Percentiles rank a stretch among this genome's conserved stretches.
phyloP scores from a whole-genome alignment of 345 rosid genomes.

The Pistacia atlantica region DNA sequence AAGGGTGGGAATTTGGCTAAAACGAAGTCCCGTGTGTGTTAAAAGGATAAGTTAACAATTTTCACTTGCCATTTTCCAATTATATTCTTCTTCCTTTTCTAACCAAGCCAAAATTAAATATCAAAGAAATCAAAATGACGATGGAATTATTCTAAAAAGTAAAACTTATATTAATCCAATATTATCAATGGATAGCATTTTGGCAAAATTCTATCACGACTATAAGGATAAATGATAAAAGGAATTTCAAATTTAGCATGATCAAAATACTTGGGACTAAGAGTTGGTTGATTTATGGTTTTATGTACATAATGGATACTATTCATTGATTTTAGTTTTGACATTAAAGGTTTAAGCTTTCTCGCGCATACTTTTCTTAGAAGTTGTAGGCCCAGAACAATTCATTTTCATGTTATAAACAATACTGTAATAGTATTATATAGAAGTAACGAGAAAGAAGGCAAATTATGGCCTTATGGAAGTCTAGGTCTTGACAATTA shows the following conservation, averaged over 20 bases:
- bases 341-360: not conserved
- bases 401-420: not conserved
- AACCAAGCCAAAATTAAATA: slow-evolving; percentile 2
- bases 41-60: not conserved
- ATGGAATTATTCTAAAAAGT: not conserved
- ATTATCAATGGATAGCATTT: not conserved
- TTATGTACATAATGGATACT: too few relatives aligned
- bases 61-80: not conserved
- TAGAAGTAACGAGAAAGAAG: too few relatives aligned
- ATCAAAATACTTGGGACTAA: not conserved
- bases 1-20: not conserved
- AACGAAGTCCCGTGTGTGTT: not conserved
- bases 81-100: too few relatives aligned
- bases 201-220: too few relatives aligned
- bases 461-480: too few relatives aligned
- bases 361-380: not conserved
- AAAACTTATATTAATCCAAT: not conserved
- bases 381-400: not conserved
- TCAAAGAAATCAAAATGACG: not conserved
- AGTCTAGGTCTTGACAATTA: too few relatives aligned
- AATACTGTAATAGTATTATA: not conserved
- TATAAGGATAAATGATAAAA: not conserved
- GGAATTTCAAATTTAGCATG: not conserved
- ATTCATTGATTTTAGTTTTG: not conserved
- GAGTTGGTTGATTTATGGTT: not conserved